phyloP scores from a whole-genome alignment of 2,329 filamentous ascomycete species.

The Colletotrichum sp. region DNA sequence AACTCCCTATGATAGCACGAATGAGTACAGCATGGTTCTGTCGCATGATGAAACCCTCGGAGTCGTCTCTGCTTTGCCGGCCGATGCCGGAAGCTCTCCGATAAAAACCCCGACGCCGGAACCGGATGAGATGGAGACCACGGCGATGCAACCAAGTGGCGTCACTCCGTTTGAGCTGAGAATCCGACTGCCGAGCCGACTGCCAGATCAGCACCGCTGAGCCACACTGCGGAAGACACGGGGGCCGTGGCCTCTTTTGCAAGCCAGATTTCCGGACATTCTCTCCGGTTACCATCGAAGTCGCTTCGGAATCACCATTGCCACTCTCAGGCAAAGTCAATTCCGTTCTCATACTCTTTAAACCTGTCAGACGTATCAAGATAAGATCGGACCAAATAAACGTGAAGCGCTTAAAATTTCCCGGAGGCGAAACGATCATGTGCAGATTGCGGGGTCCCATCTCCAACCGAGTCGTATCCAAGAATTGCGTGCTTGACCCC shows the following conservation, averaged over 20 bases:
- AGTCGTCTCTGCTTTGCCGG: neutral
- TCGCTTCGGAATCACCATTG: neutral
- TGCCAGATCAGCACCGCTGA: neutral
- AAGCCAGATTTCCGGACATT: neutral
- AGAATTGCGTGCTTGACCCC: slow-evolving; percentile 15
- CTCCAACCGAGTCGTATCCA: neutral
- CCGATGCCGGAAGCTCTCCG: neutral
- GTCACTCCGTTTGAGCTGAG: neutral
- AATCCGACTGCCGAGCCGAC: neutral
- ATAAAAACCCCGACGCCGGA: neutral
- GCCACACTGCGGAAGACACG: neutral
- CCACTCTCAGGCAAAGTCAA: neutral
- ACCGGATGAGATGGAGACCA: neutral
- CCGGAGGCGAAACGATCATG: neutral
- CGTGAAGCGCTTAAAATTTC: neutral
- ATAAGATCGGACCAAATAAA: neutral
- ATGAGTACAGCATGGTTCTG: neutral
- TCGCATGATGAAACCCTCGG: neutral
- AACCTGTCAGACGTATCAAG: neutral
- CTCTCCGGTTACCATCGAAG: neutral
- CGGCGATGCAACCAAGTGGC: neutral
- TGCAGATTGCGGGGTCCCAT: slow-evolving; percentile 11
- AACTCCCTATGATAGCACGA: neutral
- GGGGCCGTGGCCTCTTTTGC: neutral
- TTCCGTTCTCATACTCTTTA: neutral